These are phyloP conservation scores for Microbotryum silenes-acaulis DNA, from an alignment of 1,284 basidiomycete genomes.

Conservation along the genomic window DNA sequence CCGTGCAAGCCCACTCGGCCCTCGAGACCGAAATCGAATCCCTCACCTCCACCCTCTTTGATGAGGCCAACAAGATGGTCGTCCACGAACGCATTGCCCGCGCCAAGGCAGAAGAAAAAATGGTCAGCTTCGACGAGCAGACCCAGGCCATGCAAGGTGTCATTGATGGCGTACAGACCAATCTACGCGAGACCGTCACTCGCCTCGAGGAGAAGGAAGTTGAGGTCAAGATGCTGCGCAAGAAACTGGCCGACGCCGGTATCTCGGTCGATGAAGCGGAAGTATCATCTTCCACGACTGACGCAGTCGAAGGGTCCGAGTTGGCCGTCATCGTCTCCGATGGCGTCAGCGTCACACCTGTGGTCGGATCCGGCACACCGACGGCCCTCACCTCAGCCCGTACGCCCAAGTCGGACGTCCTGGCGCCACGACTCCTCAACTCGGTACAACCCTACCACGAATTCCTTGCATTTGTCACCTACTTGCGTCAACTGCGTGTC, in stretches of 20 bases:
- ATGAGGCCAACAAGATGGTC: conserved; percentile 50
- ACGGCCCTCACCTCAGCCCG: conserved; percentile 18
- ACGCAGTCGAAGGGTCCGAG: neutral
- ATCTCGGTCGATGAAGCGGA: conserved; percentile 12
- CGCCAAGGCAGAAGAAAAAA: conserved; percentile 72
- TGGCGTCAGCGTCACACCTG: conserved; percentile 5
- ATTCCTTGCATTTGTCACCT: conserved; percentile 70
- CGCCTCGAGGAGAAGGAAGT: conserved; percentile 23
- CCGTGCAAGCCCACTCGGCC: conserved; percentile 64
- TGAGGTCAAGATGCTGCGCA: conserved; percentile 20
- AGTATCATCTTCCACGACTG: neutral
- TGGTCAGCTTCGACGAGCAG: conserved; percentile 60
- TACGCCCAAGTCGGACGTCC: conserved; percentile 8
- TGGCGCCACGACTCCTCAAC: conserved; percentile 28
- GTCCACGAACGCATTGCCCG: conserved; percentile 72
- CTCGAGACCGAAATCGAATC: conserved; percentile 79
- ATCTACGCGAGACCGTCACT: conserved; percentile 24
- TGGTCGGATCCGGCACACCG: conserved; percentile 10
- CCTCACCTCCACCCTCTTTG: conserved; percentile 63
- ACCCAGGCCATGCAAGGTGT: conserved; percentile 27
- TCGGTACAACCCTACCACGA: conserved; percentile 65
- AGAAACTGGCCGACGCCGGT: conserved; percentile 9
- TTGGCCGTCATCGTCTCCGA: conserved; percentile 23
- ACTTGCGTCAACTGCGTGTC: conserved; percentile 66
- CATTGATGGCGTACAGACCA: conserved; percentile 28